Base-by-base conservation (phyloP, 2,329 filamentous ascomycete species). In the Ascochyta pisi region DNA sequence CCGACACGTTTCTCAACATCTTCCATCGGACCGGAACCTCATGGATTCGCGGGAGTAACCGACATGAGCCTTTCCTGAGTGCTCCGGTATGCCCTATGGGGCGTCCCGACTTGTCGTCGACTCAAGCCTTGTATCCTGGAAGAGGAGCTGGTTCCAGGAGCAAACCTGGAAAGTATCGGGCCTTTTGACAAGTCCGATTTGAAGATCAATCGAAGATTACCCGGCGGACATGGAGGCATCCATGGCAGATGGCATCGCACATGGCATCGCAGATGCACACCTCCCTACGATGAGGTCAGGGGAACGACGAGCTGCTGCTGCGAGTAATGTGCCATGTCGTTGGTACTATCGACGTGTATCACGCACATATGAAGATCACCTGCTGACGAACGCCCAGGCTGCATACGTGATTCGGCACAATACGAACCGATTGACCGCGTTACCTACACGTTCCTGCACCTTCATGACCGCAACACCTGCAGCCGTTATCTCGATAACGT, bases 1-100 rank as follows among this genome's bases (percentile, higher is more conserved):
- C 54, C 54, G 54, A 57, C 7, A 12, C 24, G n/a, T 8, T 35
- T 15, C 49, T 45, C 54, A 57, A 52, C 54, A 51, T 37, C 44
- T 40, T 44, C 44, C 34, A 45, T 44, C 49, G 34, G 54, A 45
- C 39, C 44, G 35, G 39, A 24, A 49, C 39, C 23, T 40, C 9
- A 34, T 38, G 33, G 35, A 19, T 40, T 33, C 34, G 44, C 54
- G 54, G 48, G 54, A 52, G 49, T 27, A 57, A 41, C 39, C 49
- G 54, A 47, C 37, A 50, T 19, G 23, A 22, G 22, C 27, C 34
- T 47, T 15, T 37, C 37, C 39, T n/a, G 15, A 46, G 13, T 0
- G 31, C 42, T 45, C 29, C 46, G 41, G 42, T 27, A 34, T 51
- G 33, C 42, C 47, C 27, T 31, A 26, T 34, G 15, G 19, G 26